phyloP scores from a whole-genome alignment of 1,284 basidiomycete genomes.

The Hymenochaete sp. region DNA sequence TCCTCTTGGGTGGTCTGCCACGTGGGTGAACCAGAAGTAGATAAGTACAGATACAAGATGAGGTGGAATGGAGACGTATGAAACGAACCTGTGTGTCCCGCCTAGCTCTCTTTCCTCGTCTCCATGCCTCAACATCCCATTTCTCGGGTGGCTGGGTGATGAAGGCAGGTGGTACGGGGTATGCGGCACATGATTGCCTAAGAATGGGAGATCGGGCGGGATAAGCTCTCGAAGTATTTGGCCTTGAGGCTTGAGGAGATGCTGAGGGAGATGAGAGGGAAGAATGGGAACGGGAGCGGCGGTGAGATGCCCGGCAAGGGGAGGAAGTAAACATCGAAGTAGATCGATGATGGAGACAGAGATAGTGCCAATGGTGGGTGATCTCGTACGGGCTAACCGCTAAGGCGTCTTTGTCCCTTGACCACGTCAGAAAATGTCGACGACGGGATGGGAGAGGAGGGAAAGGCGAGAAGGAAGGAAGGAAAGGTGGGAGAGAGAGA shows the following conservation, averaged over 20 bases:
- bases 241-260: slow-evolving; percentile 25
- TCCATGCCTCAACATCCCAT: slow-evolving; percentile 45
- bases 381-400: too few species aligned
- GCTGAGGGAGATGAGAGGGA: slow-evolving; percentile 31
- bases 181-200: too few species aligned
- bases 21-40: background rate
- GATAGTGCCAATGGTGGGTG: slow-evolving; percentile 1
- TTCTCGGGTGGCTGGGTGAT: slow-evolving; percentile 29
- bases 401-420: too few species aligned
- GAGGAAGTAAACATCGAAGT: slow-evolving; percentile 33
- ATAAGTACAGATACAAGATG: slow-evolving; percentile 10
- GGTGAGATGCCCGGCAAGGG: slow-evolving; percentile 27
- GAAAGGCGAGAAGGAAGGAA: background rate
- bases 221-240: too few species aligned
- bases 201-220: too few species aligned
- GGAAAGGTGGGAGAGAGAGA: slow-evolving; percentile 1
- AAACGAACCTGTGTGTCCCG: slow-evolving; percentile 37
- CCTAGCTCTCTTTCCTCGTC: slow-evolving; percentile 40
- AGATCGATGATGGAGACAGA: background rate
- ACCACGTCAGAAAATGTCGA: background rate
- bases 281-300: slow-evolving; percentile 49
- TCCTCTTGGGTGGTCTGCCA: slow-evolving; percentile 14
- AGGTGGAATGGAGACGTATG: slow-evolving; percentile 2
- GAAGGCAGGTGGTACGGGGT: slow-evolving; percentile 19
- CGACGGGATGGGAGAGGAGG: slow-evolving; percentile 1